Evolutionary conservation across 352 stramenopile genomes (phyloP).

Genomic region (Phytophthora idaei): DNA sequence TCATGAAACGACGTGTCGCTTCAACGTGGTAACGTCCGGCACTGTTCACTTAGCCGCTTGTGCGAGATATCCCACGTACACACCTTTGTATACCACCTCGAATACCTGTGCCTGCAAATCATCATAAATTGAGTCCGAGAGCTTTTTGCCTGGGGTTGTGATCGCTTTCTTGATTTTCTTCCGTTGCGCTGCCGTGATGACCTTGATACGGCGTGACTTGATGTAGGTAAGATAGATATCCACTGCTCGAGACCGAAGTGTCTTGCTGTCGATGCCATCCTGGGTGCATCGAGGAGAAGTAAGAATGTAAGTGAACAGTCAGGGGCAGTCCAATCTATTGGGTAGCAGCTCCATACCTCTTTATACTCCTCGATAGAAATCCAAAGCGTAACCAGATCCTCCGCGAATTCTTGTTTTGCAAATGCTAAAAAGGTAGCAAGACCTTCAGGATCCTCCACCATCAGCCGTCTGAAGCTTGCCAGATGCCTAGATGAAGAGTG

Average conservation of each 20-base stretch:
- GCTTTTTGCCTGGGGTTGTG: constrained; percentile 58
- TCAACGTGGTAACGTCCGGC: constrained; percentile 28
- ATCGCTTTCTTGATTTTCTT: constrained; percentile 76
- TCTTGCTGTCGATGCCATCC: constrained; percentile 35
- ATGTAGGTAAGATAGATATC: constrained; percentile 63
- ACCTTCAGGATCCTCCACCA: constrained; percentile 43
- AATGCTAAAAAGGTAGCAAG: constrained; percentile 50
- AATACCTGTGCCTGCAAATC: constrained; percentile 63
- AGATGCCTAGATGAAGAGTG: constrained; percentile 32
- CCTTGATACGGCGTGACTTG: constrained; percentile 63
- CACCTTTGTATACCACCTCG: constrained; percentile 58
- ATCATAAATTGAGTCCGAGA: constrained; percentile 53
- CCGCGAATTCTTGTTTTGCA: constrained; percentile 52
- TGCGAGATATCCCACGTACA: constrained; percentile 55
- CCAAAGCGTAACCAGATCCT: constrained; percentile 67
- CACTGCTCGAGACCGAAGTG: constrained; percentile 50
- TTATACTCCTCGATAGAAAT: constrained; percentile 65
- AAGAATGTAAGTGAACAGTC: background rate
- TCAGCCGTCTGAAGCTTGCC: constrained; percentile 37
- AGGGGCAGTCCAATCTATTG: too few species aligned
- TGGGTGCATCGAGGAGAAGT: constrained; percentile 3
- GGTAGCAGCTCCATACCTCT: constrained; percentile 27
- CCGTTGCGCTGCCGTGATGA: constrained; percentile 65
- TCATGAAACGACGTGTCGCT: constrained; percentile 34
- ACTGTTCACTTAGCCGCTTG: constrained; percentile 13